phyloP scores from a whole-genome alignment of 257 asterid genomes.

The Forsythia suspensa region DNA sequence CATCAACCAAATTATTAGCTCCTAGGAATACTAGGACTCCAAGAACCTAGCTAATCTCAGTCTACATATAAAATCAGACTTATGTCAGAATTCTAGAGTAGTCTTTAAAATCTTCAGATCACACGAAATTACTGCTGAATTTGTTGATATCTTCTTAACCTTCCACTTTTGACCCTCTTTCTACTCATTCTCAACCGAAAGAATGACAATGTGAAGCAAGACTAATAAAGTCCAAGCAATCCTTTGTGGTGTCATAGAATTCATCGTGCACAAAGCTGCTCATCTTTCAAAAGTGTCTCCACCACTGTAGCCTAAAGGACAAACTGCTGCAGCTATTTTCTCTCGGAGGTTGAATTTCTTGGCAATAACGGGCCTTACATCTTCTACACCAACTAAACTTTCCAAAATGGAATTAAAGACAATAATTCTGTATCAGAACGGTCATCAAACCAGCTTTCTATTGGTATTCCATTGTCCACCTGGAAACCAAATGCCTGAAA shows the following conservation, averaged over 20 bases:
- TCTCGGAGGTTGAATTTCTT: slow-evolving; percentile 66
- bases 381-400: slow-evolving; percentile 75
- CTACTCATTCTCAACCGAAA: slow-evolving; percentile 9
- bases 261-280: slow-evolving; percentile 4
- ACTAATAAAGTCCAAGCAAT: slow-evolving; percentile 1
- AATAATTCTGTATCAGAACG: slow-evolving; percentile 66
- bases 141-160: neutral
- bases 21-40: slow-evolving; percentile 16
- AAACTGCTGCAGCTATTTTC: slow-evolving; percentile 74
- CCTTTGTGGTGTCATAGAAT: neutral
- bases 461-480: slow-evolving; percentile 97
- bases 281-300: slow-evolving; percentile 49
- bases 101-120: slow-evolving; percentile 13
- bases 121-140: neutral
- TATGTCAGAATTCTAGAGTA: neutral
- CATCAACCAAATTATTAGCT: slow-evolving; percentile 26
- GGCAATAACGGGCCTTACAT: slow-evolving; percentile 80
- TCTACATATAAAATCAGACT: slow-evolving; percentile 4
- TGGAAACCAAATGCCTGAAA: slow-evolving; percentile 96
- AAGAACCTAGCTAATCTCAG: slow-evolving; percentile 26
- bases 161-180: neutral
- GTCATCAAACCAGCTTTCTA: slow-evolving; percentile 96
- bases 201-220: neutral
- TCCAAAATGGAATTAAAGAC: slow-evolving; percentile 77
- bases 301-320: slow-evolving; percentile 45